Evolutionary conservation across 2,329 filamentous ascomycete species (phyloP).

Genomic region (Pseudocercospora musae): DNA sequence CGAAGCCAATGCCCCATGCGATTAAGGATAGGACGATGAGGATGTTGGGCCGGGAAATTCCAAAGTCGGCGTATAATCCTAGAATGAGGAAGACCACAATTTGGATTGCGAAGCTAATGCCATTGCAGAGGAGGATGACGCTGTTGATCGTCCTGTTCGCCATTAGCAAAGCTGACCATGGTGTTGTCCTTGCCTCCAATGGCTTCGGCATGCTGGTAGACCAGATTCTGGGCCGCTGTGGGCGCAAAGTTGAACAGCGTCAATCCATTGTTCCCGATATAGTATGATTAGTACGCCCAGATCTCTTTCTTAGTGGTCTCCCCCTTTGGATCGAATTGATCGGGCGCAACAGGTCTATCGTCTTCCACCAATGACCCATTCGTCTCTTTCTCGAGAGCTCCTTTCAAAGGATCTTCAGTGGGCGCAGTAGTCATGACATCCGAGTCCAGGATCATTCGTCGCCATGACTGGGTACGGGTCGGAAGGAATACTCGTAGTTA

Average conservation of each 20-base stretch:
- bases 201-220: slow-evolving; percentile 56
- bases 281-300: slow-evolving; percentile 51
- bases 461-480: slow-evolving; percentile 30
- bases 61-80: slow-evolving; percentile 61
- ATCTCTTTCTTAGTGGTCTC: slow-evolving; percentile 54
- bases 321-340: slow-evolving; percentile 54
- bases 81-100: slow-evolving; percentile 55
- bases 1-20: slow-evolving; percentile 63
- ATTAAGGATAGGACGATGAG: slow-evolving; percentile 59
- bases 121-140: slow-evolving; percentile 63
- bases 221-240: slow-evolving; percentile 62
- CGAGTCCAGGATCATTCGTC: slow-evolving; percentile 34
- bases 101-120: slow-evolving; percentile 66
- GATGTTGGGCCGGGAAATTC: slow-evolving; percentile 61
- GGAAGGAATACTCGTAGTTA: slow-evolving; percentile 14
- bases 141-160: slow-evolving; percentile 59
- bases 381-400: slow-evolving; percentile 22
- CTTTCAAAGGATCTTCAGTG: slow-evolving; percentile 34
- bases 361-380: slow-evolving; percentile 26
- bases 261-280: slow-evolving; percentile 64
- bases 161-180: slow-evolving; percentile 55
- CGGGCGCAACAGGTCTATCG: slow-evolving; percentile 48
- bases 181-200: slow-evolving; percentile 42
- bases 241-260: slow-evolving; percentile 63
- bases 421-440: slow-evolving; percentile 26